Evolutionary conservation across 371 early-diverging fungal species (phyloP).

Genomic region (Rhizomucor pusillus): DNA sequence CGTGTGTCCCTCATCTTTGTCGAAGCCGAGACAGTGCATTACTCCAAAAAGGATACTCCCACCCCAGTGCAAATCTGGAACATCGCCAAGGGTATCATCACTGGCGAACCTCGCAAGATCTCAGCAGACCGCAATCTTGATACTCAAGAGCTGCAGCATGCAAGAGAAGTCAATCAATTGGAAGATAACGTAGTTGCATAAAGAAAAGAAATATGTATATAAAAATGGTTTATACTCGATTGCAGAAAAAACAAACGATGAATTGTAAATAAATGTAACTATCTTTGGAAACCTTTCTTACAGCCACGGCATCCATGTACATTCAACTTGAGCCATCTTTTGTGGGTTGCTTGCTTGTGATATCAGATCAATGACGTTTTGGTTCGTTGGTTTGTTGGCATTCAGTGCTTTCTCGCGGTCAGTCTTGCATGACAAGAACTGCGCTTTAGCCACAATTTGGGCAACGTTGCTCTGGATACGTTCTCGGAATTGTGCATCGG

Average conservation of each 20-base stretch:
- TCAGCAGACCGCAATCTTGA: conserved; percentile 15
- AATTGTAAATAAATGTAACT: no score
- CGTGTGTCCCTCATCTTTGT: conserved; percentile 32
- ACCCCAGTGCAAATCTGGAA: conserved; percentile 22
- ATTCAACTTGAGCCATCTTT: conserved; percentile 92
- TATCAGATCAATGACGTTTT: conserved; percentile 84
- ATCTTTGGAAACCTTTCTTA: conserved; percentile 18
- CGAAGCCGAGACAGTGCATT: conserved; percentile 25
- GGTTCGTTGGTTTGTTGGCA: conserved; percentile 62
- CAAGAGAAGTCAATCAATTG: conserved; percentile 9
- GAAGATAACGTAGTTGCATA: conserved; percentile 12
- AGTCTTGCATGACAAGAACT: conserved; percentile 69
- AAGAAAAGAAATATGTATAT: no score
- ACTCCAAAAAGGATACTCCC: conserved; percentile 16
- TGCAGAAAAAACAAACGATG: no score
- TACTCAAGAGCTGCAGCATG: conserved; percentile 15
- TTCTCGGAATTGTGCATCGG: conserved; percentile 64
- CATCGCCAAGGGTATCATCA: conserved; percentile 16
- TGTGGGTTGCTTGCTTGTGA: conserved; percentile 89
- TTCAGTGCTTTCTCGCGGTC: conserved; percentile 68
- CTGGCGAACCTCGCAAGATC: conserved; percentile 25
- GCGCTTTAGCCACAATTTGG: conserved; percentile 68
- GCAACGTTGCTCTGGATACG: conserved; percentile 68
- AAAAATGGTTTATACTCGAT: no score
- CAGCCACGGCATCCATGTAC: conserved; percentile 81